Evolutionary conservation across 306 rosid species (phyloP), one percentile per base, ranked within the genome.

Genomic region (Begonia peltatifolia): DNA sequence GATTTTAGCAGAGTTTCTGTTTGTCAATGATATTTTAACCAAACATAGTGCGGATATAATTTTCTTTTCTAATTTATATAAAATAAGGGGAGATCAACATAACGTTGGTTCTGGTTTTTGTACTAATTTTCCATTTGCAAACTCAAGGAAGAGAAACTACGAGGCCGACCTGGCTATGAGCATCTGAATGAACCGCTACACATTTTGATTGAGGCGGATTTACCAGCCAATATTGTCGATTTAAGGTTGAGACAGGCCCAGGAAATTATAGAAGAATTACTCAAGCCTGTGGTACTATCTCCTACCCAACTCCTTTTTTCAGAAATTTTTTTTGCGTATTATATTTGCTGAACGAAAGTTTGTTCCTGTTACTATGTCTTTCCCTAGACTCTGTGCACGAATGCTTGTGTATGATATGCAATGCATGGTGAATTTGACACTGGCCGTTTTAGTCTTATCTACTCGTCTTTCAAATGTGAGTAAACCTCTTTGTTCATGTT

Each of bases 111-210:
- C 38, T 30, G 38, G 38, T 30, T 30, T 30, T 30, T 30, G 38
- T 30, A 30, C 8, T 7, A 30, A 30, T 52, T 38, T 42, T 49
- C 30, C 50, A 22, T 53, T 52, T 52, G 10, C 25, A 53, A 41
- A 18, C 52, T 53, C 50, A 55, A 84, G 97, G 97, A 88, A 70
- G 95, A 88, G 71, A 84, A 88, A 59, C 93, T 88, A 42, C 77
- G 93, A 50, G 95, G 95, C 73, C 73, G 93, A 63, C 97, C 94
- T 14, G 97, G 97, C 63, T 88, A 88, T 68, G 97, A 88, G 63
- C 97, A 88, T 62, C 89, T 88, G 60, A 88, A 80, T 41, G 97
- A 88, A 68, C 93, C 93, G 2, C 93, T 88, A 47, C 97, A 88
- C 70, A 83, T 88, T 59, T 71, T 88, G 62, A 84, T 88, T 18